Conservation (phyloP, 1,139 yeast genomes). For the Candida albicans region DNA sequence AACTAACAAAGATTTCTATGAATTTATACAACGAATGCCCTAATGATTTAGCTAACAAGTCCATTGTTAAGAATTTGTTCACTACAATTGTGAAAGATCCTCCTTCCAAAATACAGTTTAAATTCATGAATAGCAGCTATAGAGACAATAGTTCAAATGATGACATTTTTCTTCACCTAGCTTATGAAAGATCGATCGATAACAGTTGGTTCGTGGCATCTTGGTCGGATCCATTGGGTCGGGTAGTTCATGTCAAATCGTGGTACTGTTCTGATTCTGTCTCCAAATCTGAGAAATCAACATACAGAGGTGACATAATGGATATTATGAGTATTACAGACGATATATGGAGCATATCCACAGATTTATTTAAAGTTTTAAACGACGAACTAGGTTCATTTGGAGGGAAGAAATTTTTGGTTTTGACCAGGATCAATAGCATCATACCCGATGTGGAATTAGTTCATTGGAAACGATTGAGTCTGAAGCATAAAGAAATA, state of each 20-base stretch:
- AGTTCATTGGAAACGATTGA: constrained; percentile 72
- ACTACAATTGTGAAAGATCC: constrained; percentile 49
- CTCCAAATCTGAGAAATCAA: constrained; percentile 1
- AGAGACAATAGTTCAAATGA: constrained; percentile 42
- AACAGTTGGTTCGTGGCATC: constrained; percentile 84
- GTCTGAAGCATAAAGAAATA: constrained; percentile 58
- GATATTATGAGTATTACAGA: constrained; percentile 38
- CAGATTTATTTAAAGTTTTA: constrained; percentile 36
- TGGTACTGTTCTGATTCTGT: constrained; percentile 52
- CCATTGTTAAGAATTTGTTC: constrained; percentile 22
- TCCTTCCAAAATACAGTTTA: constrained; percentile 52
- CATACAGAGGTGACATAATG: constrained; percentile 18
- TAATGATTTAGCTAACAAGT: constrained; percentile 13
- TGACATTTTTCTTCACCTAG: constrained; percentile 79
- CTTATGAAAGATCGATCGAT: constrained; percentile 81
- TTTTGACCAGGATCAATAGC: constrained; percentile 67
- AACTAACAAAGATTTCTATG: constrained; percentile 53
- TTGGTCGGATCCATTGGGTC: constrained; percentile 86
- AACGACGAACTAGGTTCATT: constrained; percentile 35
- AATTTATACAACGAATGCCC: constrained; percentile 66
- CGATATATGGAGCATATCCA: constrained; percentile 42
- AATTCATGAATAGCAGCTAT: constrained; percentile 32
- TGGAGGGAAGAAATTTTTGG: constrained; percentile 61
- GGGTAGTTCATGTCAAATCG: constrained; percentile 59
- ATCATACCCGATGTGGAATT: constrained; percentile 78